Base-by-base conservation (phyloP, 129 eudicot genomes). In the Flaveria robusta region DNA sequence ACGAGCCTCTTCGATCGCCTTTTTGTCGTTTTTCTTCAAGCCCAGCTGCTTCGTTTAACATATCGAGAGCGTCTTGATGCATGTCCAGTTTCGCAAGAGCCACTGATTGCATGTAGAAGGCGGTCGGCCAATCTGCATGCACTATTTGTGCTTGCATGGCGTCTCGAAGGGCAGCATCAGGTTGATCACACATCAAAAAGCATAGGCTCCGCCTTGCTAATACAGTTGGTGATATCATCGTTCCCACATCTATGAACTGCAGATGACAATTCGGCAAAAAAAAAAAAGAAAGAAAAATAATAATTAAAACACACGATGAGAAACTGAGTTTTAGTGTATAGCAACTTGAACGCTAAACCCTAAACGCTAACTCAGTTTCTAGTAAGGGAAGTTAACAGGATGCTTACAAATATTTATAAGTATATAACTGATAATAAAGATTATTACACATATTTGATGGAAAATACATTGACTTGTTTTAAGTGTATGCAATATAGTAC, bases 81-180 rank as follows among this genome's bases (percentile, higher is more conserved):
- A 91, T 91, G 74, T 86, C 91, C 46, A 91, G 84, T 81, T 91
- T 91, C 20, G 82, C 83, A 19, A 91, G 91, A 73, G 97, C 97
- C 22, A 88, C 97, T 7, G 93, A 88, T 31, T 91, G 97, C 97
- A 91, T 91, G 85, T 86, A 91, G 69, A 91, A 91, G 19, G 97
- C 91, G 2, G 91, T 91, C 1, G 97, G 97, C 97, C 97, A 91
- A 60, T 88, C 91, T 3, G 91, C 91, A 67, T 86, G 81, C 59
- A 91, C 94, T 31, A 85, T 84, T 58, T 91, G 97, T 39, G 97
- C 97, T 84, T 91, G 97, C 97, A 91, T 91, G 31, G 97, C 97
- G 62, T 91, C 97, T 67, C 97, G 78, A 23, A 91, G 93, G 14
- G 97, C 97, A n/a, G 88, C 88, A 81, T 88, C 97, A 0, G 97